Percentiles rank a stretch among this genome's conserved stretches.
Conservation (phyloP, 768 basidiomycete genomes). For the Rhodotorula taiwanensis region DNA sequence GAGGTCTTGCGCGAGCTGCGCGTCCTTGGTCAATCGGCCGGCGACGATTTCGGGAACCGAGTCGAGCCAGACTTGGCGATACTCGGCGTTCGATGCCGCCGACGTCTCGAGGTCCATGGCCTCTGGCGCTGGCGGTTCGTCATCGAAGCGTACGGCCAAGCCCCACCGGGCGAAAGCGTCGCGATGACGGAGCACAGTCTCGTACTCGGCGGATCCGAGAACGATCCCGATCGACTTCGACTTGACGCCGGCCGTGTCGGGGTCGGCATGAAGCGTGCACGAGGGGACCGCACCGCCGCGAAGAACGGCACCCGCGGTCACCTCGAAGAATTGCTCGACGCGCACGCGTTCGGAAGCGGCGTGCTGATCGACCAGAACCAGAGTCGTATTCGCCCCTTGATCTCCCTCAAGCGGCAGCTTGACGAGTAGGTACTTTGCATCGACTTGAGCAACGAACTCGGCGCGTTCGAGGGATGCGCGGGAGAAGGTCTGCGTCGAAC, state of each 20-base stretch:
- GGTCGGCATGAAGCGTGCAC: background rate
- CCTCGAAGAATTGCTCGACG: conserved; percentile 71
- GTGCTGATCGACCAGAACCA: conserved; percentile 90
- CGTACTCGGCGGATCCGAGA: conserved; percentile 42
- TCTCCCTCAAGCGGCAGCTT: background rate
- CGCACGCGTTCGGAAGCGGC: conserved; percentile 95
- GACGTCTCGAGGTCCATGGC: conserved; percentile 3
- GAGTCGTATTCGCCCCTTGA: conserved; percentile 34
- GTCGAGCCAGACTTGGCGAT: conserved; percentile 60
- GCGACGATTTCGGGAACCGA: conserved; percentile 63
- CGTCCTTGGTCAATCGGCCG: conserved; percentile 45
- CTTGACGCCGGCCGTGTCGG: too few species aligned
- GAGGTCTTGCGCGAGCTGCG: conserved; percentile 44
- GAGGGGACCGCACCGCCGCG: conserved; percentile 47
- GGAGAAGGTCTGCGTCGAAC: conserved; percentile 45
- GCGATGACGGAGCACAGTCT: background rate
- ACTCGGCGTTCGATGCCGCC: conserved; percentile 46
- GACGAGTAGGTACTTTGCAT: conserved; percentile 72
- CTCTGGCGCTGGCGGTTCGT: too few species aligned
- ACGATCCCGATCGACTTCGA: conserved; percentile 52
- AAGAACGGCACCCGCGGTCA: conserved; percentile 45
- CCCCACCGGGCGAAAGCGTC: conserved; percentile 1
- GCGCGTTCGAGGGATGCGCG: conserved; percentile 54
- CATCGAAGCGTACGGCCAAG: background rate
- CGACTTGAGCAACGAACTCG: conserved; percentile 71